Evolutionary conservation across 495 filamentous ascomycete genomes (phyloP).

Genomic region (Oidiodendron maius): DNA sequence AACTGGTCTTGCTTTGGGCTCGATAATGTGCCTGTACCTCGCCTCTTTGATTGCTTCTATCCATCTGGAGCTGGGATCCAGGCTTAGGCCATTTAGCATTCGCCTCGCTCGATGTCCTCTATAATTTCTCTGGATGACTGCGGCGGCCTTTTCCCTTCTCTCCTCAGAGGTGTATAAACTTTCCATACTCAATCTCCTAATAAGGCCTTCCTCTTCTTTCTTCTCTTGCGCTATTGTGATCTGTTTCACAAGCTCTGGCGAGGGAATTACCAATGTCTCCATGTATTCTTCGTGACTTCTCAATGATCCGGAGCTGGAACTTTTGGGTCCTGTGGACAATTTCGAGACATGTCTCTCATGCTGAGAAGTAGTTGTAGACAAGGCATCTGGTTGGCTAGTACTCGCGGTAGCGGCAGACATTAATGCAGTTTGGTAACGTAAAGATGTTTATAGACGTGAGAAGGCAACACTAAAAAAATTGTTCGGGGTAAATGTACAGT

Average conservation of each 20-base stretch:
- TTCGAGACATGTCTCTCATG: slow-evolving; percentile 6
- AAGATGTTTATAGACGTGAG: too few relatives aligned
- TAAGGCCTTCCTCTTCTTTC: slow-evolving; percentile 37
- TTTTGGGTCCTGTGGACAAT: slow-evolving; percentile 8
- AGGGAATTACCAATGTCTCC: slow-evolving; percentile 39
- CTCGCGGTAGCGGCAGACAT: too few relatives aligned
- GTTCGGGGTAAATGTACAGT: too few relatives aligned
- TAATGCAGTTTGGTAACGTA: too few relatives aligned
- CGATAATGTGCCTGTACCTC: slow-evolving; percentile 49
- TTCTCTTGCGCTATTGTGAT: slow-evolving; percentile 38
- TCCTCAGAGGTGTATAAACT: not conserved
- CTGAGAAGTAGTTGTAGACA: too few relatives aligned
- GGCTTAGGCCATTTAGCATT: slow-evolving; percentile 30
- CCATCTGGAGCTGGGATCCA: slow-evolving; percentile 67
- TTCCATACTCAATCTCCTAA: slow-evolving; percentile 10
- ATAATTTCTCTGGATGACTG: slow-evolving; percentile 23
- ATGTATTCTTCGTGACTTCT: slow-evolving; percentile 35
- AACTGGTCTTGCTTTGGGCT: slow-evolving; percentile 33
- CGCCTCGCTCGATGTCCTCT: slow-evolving; percentile 21
- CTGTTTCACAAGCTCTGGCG: slow-evolving; percentile 32
- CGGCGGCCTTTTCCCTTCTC: slow-evolving; percentile 17
- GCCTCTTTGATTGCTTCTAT: slow-evolving; percentile 60
- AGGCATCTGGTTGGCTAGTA: too few relatives aligned
- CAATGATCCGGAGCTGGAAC: slow-evolving; percentile 1
- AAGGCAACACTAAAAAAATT: too few relatives aligned